Conservation (phyloP, 495 filamentous ascomycete genomes). For the Jackrogersella minutella region DNA sequence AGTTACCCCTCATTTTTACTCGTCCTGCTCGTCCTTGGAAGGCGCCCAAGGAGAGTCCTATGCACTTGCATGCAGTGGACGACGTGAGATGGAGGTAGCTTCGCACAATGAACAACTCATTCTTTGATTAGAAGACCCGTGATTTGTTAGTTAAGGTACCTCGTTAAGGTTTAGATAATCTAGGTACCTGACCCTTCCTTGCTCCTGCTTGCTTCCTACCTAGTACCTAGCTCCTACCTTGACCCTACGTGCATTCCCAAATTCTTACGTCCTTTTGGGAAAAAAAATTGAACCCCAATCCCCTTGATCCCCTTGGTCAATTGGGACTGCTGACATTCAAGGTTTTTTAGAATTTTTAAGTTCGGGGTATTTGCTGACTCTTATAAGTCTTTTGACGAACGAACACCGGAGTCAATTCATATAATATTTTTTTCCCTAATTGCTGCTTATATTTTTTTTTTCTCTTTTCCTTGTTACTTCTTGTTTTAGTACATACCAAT, state of each 20-base stretch:
- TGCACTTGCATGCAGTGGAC: constrained; percentile 29
- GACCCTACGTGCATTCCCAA: constrained; percentile 40
- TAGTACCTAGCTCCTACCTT: neutral
- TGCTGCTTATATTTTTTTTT: neutral
- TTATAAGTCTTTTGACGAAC: constrained; percentile 3
- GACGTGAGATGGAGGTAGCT: constrained; percentile 21
- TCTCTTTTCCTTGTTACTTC: neutral
- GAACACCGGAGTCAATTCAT: neutral
- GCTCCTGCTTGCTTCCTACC: neutral
- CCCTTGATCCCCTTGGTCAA: constrained; percentile 37
- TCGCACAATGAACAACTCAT: constrained; percentile 40
- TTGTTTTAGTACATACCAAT: constrained; percentile 3
- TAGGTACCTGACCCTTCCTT: constrained; percentile 39
- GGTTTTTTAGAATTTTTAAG: constrained; percentile 5
- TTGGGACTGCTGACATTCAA: constrained; percentile 12
- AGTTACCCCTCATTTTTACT: constrained; percentile 41
- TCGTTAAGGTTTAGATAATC: constrained; percentile 22
- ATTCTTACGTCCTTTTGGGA: constrained; percentile 27
- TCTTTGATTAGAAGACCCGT: constrained; percentile 14
- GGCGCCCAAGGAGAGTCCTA: constrained; percentile 21
- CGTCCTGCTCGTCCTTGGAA: constrained; percentile 29
- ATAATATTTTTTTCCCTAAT: neutral
- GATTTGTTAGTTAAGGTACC: constrained; percentile 20
- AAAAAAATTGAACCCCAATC: constrained; percentile 31
- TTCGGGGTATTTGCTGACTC: constrained; percentile 3